Conservation (phyloP, 208 protist species). For the Hexamita inflata region DNA sequence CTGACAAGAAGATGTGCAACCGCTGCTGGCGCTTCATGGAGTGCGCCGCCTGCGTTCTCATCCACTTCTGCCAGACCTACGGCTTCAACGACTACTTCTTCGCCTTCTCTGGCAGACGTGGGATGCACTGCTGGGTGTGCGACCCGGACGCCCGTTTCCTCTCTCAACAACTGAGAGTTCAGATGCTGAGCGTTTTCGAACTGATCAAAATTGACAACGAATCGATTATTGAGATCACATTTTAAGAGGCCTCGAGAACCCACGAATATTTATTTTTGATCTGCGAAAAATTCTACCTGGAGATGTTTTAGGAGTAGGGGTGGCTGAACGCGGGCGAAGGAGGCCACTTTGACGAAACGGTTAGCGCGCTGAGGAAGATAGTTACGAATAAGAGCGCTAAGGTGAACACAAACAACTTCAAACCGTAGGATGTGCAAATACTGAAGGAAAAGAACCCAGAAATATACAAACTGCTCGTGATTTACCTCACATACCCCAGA, state of each 20-base stretch:
- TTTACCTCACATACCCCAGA: conserved; percentile 15
- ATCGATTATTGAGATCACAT: background rate
- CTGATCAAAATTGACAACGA: conserved; percentile 4
- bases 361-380: background rate
- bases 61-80: background rate
- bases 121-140: conserved; percentile 9
- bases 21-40: conserved; percentile 25
- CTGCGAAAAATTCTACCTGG: conserved; percentile 8
- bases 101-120: conserved; percentile 16
- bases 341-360: background rate
- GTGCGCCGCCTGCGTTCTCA: background rate
- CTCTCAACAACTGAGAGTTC: background rate
- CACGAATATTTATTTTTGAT: background rate
- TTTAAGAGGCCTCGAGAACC: background rate
- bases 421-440: background rate
- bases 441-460: background rate
- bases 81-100: conserved; percentile 24
- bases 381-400: background rate
- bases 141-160: background rate
- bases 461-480: background rate
- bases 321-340: background rate
- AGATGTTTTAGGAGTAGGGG: conserved; percentile 1
- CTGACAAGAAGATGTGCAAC: background rate
- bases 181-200: background rate
- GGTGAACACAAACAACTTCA: background rate